phyloP scores from a whole-genome alignment of 2,329 filamentous ascomycete species.

The Colletotrichum tropicicola region DNA sequence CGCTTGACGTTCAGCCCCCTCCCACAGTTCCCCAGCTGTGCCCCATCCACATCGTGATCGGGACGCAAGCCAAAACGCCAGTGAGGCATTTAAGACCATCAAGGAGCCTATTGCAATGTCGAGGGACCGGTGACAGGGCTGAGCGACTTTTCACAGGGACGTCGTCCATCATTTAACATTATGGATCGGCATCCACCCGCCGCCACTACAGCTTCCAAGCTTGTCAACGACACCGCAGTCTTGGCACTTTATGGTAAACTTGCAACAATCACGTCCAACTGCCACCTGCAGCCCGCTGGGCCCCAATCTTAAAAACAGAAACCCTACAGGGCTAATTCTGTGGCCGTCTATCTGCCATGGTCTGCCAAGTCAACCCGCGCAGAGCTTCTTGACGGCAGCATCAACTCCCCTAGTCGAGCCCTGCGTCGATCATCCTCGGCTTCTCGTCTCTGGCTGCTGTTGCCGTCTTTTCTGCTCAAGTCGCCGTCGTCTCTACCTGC shows the following conservation, averaged over 20 bases:
- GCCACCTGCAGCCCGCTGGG: background rate
- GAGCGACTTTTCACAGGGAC: slow-evolving; percentile 5
- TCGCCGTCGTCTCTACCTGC: slow-evolving; percentile 4
- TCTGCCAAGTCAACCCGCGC: background rate
- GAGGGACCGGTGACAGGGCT: background rate
- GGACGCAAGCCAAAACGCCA: background rate
- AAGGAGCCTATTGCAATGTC: background rate
- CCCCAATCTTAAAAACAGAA: slow-evolving; percentile 14
- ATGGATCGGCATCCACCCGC: slow-evolving; percentile 17
- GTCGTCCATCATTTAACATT: slow-evolving; percentile 20
- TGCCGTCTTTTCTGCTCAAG: background rate
- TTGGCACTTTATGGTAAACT: slow-evolving; percentile 21
- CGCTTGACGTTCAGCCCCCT: background rate
- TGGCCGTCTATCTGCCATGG: background rate
- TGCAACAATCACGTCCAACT: slow-evolving; percentile 3
- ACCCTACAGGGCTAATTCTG: slow-evolving; percentile 9
- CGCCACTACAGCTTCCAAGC: slow-evolving; percentile 2
- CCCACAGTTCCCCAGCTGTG: slow-evolving; percentile 8
- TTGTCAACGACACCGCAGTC: slow-evolving; percentile 7
- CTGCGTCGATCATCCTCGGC: slow-evolving; percentile 19
- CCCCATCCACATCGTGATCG: slow-evolving; percentile 6
- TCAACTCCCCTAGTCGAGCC: background rate
- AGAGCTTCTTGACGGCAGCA: background rate
- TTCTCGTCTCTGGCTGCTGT: background rate
- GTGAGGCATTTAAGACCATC: slow-evolving; percentile 14